Evolutionary conservation across 2,329 filamentous ascomycete species (phyloP).

Genomic region (Tothia fuscella): DNA sequence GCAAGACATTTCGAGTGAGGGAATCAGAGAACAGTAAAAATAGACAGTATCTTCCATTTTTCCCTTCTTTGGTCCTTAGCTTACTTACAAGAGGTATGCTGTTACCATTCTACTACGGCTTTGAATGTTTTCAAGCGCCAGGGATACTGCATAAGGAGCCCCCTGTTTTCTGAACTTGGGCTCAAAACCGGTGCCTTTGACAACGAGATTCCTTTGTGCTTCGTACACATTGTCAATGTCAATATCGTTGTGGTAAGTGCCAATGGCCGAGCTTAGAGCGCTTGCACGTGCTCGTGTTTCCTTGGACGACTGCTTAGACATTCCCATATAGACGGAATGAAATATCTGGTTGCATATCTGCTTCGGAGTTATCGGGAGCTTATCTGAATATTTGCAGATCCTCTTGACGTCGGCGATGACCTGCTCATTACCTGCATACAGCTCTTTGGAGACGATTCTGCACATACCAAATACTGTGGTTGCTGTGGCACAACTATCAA

Average conservation of each 20-base stretch:
- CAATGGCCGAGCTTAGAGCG: slow-evolving; percentile 49
- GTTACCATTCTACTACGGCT: slow-evolving; percentile 55
- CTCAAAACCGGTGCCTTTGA: slow-evolving; percentile 45
- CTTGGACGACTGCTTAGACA: slow-evolving; percentile 41
- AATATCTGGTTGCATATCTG: slow-evolving; percentile 49
- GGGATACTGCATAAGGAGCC: slow-evolving; percentile 47
- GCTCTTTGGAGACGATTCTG: slow-evolving; percentile 42
- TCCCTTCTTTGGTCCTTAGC: no score
- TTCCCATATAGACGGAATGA: slow-evolving; percentile 58
- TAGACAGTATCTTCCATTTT: not conserved
- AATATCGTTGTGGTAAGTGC: slow-evolving; percentile 59
- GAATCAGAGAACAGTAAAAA: not conserved
- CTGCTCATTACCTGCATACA: slow-evolving; percentile 38
- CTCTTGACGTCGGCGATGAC: slow-evolving; percentile 43
- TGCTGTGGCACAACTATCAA: slow-evolving; percentile 48
- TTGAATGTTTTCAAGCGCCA: slow-evolving; percentile 57
- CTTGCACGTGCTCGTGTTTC: slow-evolving; percentile 45
- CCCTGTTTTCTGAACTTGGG: slow-evolving; percentile 54
- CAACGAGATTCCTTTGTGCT: slow-evolving; percentile 48
- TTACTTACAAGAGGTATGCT: no score
- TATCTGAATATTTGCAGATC: slow-evolving; percentile 34
- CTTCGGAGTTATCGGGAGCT: slow-evolving; percentile 43
- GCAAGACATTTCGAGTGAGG: no score
- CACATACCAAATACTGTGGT: slow-evolving; percentile 37
- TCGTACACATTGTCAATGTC: slow-evolving; percentile 59